These are phyloP conservation scores for Melastoma malabathricum DNA, from an alignment of 345 rosid species.

Conservation along the genomic window DNA sequence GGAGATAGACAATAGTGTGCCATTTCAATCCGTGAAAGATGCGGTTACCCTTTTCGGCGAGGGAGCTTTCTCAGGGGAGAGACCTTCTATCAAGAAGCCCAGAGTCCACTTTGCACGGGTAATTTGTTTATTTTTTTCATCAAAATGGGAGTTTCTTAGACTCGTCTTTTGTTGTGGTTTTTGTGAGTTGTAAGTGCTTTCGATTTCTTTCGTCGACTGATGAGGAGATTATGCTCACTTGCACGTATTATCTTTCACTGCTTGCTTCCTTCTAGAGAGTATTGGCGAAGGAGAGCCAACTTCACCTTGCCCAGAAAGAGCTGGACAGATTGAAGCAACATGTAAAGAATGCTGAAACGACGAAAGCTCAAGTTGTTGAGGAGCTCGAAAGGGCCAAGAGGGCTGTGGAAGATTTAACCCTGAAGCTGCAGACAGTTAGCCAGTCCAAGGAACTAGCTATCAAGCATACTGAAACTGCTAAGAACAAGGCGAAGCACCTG, in stretches of 20 bases:
- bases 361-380: slow-evolving; percentile 51
- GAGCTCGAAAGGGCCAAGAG: slow-evolving; percentile 68
- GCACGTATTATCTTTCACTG: too few relatives aligned
- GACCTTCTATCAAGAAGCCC: slow-evolving; percentile 47
- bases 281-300: slow-evolving; percentile 72
- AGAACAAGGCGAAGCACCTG: slow-evolving; percentile 32
- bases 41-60: slow-evolving; percentile 84
- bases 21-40: slow-evolving; percentile 95
- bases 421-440: slow-evolving; percentile 39
- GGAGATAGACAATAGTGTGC: slow-evolving; percentile 92
- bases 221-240: too few relatives aligned
- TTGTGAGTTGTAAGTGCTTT: too few relatives aligned
- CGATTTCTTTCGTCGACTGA: too few relatives aligned
- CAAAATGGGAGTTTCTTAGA: too few relatives aligned
- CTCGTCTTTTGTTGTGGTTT: too few relatives aligned
- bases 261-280: slow-evolving; percentile 33
- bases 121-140: slow-evolving; percentile 1
- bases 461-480: slow-evolving; percentile 61
- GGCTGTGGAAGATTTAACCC: slow-evolving; percentile 52
- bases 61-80: slow-evolving; percentile 80
- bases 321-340: slow-evolving; percentile 60
- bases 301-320: slow-evolving; percentile 76
- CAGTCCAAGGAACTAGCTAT: slow-evolving; percentile 55
- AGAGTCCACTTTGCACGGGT: slow-evolving; percentile 77
- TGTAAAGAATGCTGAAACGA: slow-evolving; percentile 57